Evolutionary conservation across 106 monocot genomes (phyloP).

Genomic region (Alisma plantagoaquatica): DNA sequence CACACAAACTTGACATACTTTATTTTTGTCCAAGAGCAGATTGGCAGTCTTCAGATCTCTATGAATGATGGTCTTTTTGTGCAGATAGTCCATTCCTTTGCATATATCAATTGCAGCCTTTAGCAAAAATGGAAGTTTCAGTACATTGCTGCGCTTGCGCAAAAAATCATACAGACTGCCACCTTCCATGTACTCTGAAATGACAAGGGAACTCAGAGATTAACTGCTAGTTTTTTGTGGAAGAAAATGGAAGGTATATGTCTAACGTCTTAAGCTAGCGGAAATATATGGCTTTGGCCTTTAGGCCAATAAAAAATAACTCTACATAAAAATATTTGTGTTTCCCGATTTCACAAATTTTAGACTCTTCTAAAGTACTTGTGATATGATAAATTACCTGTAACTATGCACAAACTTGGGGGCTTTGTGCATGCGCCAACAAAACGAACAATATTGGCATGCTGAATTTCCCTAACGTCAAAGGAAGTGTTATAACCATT

Average conservation of each 20-base stretch:
- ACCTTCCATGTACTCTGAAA: slow-evolving; percentile 59
- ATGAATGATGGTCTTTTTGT: slow-evolving; percentile 69
- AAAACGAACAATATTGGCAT: slow-evolving; percentile 51
- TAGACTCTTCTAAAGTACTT: not conserved
- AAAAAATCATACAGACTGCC: slow-evolving; percentile 59
- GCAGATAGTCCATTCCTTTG: slow-evolving; percentile 63
- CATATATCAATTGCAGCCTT: slow-evolving; percentile 53
- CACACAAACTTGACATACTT: slow-evolving; percentile 23
- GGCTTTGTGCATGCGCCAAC: slow-evolving; percentile 42
- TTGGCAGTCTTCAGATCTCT: slow-evolving; percentile 80
- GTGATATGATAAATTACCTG: too few species aligned
- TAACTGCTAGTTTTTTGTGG: too few species aligned
- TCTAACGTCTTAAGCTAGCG: too few species aligned
- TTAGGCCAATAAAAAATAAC: too few species aligned
- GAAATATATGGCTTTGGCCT: too few species aligned
- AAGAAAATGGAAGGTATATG: too few species aligned
- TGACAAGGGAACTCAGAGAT: too few species aligned
- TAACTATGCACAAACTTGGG: slow-evolving; percentile 58
- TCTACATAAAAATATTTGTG: too few species aligned
- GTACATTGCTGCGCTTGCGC: slow-evolving; percentile 35
- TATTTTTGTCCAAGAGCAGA: slow-evolving; percentile 51
- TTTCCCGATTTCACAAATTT: too few species aligned
- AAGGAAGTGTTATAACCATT: too few species aligned
- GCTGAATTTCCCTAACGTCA: slow-evolving; percentile 50
- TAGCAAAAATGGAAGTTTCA: slow-evolving; percentile 17